phyloP scores from a whole-genome alignment of 2,329 filamentous ascomycete species.

The Sordariomycetes sp. region DNA sequence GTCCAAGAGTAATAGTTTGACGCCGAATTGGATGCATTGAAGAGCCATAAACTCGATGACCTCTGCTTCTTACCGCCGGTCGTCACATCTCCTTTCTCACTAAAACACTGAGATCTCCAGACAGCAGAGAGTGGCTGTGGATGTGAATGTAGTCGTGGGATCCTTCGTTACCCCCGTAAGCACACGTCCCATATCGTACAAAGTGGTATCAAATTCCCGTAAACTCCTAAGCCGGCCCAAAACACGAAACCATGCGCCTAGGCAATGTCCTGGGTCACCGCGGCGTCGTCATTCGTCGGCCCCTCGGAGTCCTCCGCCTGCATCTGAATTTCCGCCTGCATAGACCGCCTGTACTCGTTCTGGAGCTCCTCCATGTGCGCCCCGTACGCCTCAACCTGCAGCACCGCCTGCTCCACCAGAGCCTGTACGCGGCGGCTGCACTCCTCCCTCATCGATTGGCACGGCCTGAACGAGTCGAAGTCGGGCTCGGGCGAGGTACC shows the following conservation, averaged over 20 bases:
- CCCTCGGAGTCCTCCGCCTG: background rate
- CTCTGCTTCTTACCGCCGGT: constrained; percentile 61
- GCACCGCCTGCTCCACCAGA: constrained; percentile 5
- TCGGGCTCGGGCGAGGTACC: background rate
- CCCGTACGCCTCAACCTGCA: constrained; percentile 6
- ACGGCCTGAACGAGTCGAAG: background rate
- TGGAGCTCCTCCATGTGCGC: constrained; percentile 1
- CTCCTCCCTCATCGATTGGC: constrained; percentile 2
- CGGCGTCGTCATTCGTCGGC: too few species aligned
- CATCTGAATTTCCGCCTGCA: background rate
- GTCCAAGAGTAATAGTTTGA: constrained; percentile 43
- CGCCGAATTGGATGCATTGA: constrained; percentile 61
- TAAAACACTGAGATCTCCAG: background rate
- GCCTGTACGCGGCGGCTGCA: constrained; percentile 1
- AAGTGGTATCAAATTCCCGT: background rate
- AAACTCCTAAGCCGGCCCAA: background rate
- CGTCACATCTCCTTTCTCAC: constrained; percentile 40
- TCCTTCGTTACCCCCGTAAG: too few species aligned
- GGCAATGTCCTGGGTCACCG: too few species aligned
- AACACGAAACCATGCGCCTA: background rate
- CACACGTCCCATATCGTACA: too few species aligned
- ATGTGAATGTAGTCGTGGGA: too few species aligned
- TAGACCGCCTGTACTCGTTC: background rate
- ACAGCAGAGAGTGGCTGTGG: too few species aligned
- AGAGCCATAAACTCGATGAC: constrained; percentile 46